Base-by-base conservation (phyloP, 2,329 filamentous ascomycete species). In the Exophiala sp. region DNA sequence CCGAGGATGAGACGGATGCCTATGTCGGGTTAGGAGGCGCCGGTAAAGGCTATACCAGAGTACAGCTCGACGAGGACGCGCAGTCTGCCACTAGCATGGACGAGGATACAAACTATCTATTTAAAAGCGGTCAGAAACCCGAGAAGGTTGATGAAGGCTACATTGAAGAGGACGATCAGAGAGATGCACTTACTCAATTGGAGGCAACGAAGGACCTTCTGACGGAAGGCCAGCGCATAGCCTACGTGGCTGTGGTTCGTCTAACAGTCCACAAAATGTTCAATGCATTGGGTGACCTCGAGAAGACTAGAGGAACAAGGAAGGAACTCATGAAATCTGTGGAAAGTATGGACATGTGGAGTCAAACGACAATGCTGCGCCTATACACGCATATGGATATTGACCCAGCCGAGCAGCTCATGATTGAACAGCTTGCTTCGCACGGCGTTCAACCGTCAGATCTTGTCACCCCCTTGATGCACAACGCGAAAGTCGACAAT, bases 371-470 rank as follows among this genome's bases (percentile, higher is more conserved):
- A 81, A 99, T 99, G 91, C 84, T 96, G 56, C 84, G 92, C 20
- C 71, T 99, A 10, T 99, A 97, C 69, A 77, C 84, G 10, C 94
- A 99, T 71, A 99, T 99, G 94, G 94, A 99, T 56, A 95, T 99
- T 65, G 91, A 86, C 66, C 78, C 86, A 33, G 71, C 72, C 54
- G 94, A 99, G 72, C 94, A 99, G 75, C 78, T 99, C 69, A 99
- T 99, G 94, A 96, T 99, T 62, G 94, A 99, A 73, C 94, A 99
- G 71, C 78, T 99, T 54, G 87, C 89, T 10, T 88, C 94, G 54
- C 94, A 99, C 72, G 94, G 92, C 3, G 91, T 99, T 5, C 78
- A 90, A 58, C 87, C 94, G 0, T 76, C 78, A 41, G 94, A 99
- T 69, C 76, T 99, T 54, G 91, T 90, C 0, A 87, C 89, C 0